These are phyloP conservation scores for Telfairia occidentalis DNA, from an alignment of 331 rosid genomes.

Conservation along the genomic window DNA sequence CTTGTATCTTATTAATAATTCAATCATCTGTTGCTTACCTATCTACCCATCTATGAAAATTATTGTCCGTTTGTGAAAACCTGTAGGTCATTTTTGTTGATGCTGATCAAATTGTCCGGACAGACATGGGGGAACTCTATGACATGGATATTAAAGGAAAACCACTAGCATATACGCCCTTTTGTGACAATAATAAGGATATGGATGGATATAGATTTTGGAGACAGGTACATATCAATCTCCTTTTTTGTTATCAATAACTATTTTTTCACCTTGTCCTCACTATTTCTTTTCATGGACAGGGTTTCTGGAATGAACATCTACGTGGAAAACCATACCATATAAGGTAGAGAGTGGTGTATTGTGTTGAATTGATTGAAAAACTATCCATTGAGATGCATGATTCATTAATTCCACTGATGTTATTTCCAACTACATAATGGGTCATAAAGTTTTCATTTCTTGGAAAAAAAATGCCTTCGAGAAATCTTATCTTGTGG, in stretches of 20 bases:
- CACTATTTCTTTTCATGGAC: slow-evolving; percentile 18
- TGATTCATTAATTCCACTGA: neutral
- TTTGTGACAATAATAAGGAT: slow-evolving; percentile 93
- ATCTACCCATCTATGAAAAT: neutral
- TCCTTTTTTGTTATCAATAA: slow-evolving; percentile 1
- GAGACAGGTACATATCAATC: slow-evolving; percentile 63
- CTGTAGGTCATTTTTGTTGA: slow-evolving; percentile 95
- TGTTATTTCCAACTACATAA: neutral
- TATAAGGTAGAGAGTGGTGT: slow-evolving; percentile 41
- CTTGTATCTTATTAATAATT: neutral
- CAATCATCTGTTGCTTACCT: slow-evolving; percentile 16
- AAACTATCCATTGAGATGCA: neutral
- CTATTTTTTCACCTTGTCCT: neutral
- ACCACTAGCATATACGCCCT: slow-evolving; percentile 93
- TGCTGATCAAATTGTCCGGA: slow-evolving; percentile 86
- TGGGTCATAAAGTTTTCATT: neutral
- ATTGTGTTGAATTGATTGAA: neutral
- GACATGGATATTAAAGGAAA: slow-evolving; percentile 95
- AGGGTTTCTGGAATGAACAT: slow-evolving; percentile 99
- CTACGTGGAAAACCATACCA: slow-evolving; percentile 86
- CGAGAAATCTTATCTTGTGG: neutral
- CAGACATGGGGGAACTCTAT: slow-evolving; percentile 98
- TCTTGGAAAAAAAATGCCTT: neutral
- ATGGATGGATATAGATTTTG: slow-evolving; percentile 99
- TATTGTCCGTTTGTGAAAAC: slow-evolving; percentile 1